Evolutionary conservation across 768 basidiomycete species (phyloP).

Genomic region (Boletus rubescentipes): DNA sequence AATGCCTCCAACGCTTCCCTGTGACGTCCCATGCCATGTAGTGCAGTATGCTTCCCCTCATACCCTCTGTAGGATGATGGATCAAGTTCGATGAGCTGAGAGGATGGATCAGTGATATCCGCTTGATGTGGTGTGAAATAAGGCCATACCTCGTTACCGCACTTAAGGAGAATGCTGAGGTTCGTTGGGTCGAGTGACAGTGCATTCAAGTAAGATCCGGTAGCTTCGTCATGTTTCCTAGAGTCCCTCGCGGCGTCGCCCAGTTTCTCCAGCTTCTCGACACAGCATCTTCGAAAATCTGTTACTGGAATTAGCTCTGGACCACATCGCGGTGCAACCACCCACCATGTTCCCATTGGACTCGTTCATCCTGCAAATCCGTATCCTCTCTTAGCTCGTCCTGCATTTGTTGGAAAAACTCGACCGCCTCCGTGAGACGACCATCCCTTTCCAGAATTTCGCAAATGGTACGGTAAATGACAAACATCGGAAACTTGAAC

Average conservation of each 20-base stretch:
- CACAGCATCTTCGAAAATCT: slow-evolving; percentile 4
- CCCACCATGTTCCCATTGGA: not conserved
- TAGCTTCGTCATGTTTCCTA: not conserved
- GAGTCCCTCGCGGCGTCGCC: not conserved
- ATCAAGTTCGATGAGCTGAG: not conserved
- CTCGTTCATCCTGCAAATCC: not conserved
- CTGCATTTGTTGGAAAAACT: slow-evolving; percentile 1
- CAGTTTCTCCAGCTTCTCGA: not conserved
- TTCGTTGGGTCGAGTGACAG: not conserved
- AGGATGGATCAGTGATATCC: not conserved
- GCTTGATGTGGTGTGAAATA: not conserved
- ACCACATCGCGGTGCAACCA: too few species aligned
- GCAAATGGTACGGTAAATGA: not conserved
- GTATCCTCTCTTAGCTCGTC: not conserved
- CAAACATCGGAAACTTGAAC: not conserved
- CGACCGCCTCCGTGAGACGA: not conserved
- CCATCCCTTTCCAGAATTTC: not conserved
- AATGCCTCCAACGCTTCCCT: not conserved
- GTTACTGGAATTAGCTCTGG: not conserved
- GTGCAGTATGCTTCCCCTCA: not conserved
- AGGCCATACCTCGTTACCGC: not conserved
- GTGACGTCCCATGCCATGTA: not conserved
- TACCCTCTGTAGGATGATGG: not conserved
- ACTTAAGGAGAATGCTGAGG: not conserved
- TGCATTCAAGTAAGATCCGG: not conserved